Conservation (phyloP, 2,329 filamentous ascomycete genomes). For the Rasamsonia emersonii region DNA sequence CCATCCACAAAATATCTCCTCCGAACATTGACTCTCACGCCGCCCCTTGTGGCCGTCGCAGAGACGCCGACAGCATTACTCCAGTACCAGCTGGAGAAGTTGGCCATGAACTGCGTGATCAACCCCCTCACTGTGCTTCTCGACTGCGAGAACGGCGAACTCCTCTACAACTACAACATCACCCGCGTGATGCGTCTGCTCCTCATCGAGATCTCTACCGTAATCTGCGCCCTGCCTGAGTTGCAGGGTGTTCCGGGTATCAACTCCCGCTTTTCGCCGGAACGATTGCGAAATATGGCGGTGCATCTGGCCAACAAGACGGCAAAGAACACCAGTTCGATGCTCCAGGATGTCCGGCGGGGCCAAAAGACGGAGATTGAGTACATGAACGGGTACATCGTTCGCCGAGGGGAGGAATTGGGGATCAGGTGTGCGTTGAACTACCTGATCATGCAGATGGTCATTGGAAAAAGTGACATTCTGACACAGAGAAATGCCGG, state of each 20-base stretch:
- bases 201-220: conserved; percentile 62
- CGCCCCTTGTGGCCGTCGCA: conserved; percentile 52
- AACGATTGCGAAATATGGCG: conserved; percentile 55
- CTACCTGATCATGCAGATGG: conserved; percentile 61
- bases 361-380: conserved; percentile 66
- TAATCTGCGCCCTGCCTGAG: conserved; percentile 69
- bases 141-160: conserved; percentile 63
- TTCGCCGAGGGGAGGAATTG: conserved; percentile 61
- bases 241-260: conserved; percentile 54
- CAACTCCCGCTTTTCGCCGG: conserved; percentile 49
- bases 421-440: conserved; percentile 67
- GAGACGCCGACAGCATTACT: conserved; percentile 56
- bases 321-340: conserved; percentile 52
- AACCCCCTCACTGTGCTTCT: conserved; percentile 75
- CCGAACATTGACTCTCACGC: conserved; percentile 53
- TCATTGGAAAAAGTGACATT: conserved; percentile 59
- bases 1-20: conserved; percentile 52
- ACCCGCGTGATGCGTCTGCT: conserved; percentile 61
- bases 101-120: conserved; percentile 67
- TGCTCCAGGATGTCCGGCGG: conserved; percentile 56
- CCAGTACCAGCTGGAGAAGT: conserved; percentile 65
- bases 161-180: conserved; percentile 59
- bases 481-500: conserved; percentile 22
- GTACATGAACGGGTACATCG: conserved; percentile 82
- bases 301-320: conserved; percentile 47